phyloP scores from a whole-genome alignment of 2,329 filamentous ascomycete species.

The Thelonectria discophora region DNA sequence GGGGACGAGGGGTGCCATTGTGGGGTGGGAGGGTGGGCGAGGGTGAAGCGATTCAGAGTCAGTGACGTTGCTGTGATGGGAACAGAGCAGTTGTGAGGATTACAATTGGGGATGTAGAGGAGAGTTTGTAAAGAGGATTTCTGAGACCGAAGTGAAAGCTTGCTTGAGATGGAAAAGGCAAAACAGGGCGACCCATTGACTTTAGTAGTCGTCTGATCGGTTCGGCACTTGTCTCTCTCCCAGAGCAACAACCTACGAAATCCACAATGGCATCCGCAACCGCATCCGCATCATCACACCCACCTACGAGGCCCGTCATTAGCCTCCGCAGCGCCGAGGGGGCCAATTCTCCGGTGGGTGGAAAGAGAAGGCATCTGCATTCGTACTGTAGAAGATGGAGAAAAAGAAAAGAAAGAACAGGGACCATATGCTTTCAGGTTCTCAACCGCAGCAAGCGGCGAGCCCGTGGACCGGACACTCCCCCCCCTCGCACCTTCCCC shows the following conservation, averaged over 20 bases:
- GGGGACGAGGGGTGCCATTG: conserved; percentile 66
- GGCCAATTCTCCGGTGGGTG: no score
- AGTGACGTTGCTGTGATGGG: not conserved
- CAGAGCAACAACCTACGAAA: not conserved
- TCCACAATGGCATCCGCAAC: not conserved
- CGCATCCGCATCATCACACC: conserved; percentile 10
- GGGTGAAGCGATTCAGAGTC: conserved; percentile 18
- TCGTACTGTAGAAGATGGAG: no score
- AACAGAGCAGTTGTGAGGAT: not conserved
- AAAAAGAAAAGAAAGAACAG: conserved; percentile 8
- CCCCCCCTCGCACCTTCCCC: no score
- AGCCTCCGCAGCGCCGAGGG: conserved; percentile 37
- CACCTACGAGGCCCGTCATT: conserved; percentile 23
- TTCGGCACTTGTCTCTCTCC: conserved; percentile 13
- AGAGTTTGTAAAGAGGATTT: not conserved
- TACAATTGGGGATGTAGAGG: not conserved
- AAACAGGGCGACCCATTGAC: conserved; percentile 20
- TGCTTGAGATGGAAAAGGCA: conserved; percentile 16
- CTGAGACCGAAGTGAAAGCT: conserved; percentile 9
- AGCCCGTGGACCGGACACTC: conserved; percentile 13
- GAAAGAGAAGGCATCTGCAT: no score
- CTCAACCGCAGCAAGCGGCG: conserved; percentile 16
- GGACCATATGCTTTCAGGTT: not conserved
- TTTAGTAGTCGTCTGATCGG: conserved; percentile 30
- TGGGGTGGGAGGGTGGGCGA: no score